Percentiles rank a stretch among this genome's conserved stretches.
Evolutionary conservation across 2,329 filamentous ascomycete species (phyloP).

Genomic region (Phialophora tarda): DNA sequence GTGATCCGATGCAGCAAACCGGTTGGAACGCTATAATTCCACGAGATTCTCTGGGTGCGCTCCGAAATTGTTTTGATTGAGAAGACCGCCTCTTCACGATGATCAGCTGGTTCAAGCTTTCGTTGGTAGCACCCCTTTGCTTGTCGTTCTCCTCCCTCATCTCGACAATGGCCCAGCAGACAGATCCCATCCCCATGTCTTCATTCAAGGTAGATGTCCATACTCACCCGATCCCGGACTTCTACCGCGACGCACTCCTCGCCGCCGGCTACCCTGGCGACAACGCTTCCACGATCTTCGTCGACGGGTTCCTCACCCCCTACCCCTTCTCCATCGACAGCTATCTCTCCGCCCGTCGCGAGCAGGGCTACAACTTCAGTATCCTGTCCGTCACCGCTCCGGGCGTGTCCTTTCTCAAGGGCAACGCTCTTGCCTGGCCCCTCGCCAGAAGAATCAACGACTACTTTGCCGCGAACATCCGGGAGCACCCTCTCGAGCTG

Average conservation of each 20-base stretch:
- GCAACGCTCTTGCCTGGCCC: conserved; percentile 4
- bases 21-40: neutral
- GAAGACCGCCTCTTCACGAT: neutral
- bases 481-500: neutral
- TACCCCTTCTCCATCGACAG: conserved; percentile 12
- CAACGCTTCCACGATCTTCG: conserved; percentile 5
- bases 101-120: neutral
- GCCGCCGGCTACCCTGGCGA: conserved; percentile 12
- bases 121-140: neutral
- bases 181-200: neutral
- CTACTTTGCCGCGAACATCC: neutral
- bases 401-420: conserved; percentile 27
- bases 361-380: conserved; percentile 21
- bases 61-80: neutral
- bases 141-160: neutral
- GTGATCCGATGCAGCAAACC: neutral
- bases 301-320: conserved; percentile 18
- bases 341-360: conserved; percentile 2
- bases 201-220: conserved; percentile 16
- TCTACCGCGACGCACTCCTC: conserved; percentile 14
- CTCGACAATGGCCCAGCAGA: neutral
- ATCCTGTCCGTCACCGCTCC: conserved; percentile 43
- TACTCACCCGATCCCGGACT: conserved; percentile 14
- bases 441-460: neutral
- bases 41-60: neutral